Evolutionary conservation across 345 rosid genomes (phyloP), one percentile per base, ranked within the genome.

Genomic region (Cardamine chenopodiifolia): DNA sequence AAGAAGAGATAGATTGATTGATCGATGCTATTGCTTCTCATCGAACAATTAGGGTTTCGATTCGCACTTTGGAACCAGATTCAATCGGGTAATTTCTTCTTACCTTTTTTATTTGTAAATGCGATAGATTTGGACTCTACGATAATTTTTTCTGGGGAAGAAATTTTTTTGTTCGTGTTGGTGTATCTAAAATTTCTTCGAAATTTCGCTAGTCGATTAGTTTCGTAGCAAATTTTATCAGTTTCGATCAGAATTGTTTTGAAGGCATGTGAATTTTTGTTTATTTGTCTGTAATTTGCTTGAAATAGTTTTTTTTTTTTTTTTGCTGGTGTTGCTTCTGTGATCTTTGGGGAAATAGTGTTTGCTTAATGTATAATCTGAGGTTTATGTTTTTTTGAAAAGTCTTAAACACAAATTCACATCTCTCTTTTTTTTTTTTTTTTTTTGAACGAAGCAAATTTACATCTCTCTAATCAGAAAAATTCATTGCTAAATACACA

Each of bases 1-100:
- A 35, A 48, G 54, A 69, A 32, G 20, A 35, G 71, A 58, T 35
- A 17, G 45, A 20, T 32, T 23, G 45, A 20, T 32, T 23, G 29
- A 66, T 76, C 71, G 70, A 18, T 63, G 80, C 54, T 11, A 14
- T 34, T 26, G 37, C 29, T 23, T 13, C 54, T 31, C 72, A 49
- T 58, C 62, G 66, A 66, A 42, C 56, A 66, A 50, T 53, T 72
- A 78, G 81, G 77, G 81, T 59, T 72, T 72, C 73, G 44, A 18
- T 26, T 52, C 67, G 50, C 62, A 31, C 63, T 37, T 71, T 40
- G 26, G 19, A 50, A 39, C 4, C 73, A 17, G n/a, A 49, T 22
- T 71, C 57, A 61, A 59, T 66, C 52, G 31, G 77, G 77, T 78
- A 66, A 72, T 52, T 12, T 66, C 32, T n/a, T 58, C 9, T 28